These are phyloP conservation scores for Ailanthus altissimus DNA, from an alignment of 345 rosid species.

Conservation along the genomic window DNA sequence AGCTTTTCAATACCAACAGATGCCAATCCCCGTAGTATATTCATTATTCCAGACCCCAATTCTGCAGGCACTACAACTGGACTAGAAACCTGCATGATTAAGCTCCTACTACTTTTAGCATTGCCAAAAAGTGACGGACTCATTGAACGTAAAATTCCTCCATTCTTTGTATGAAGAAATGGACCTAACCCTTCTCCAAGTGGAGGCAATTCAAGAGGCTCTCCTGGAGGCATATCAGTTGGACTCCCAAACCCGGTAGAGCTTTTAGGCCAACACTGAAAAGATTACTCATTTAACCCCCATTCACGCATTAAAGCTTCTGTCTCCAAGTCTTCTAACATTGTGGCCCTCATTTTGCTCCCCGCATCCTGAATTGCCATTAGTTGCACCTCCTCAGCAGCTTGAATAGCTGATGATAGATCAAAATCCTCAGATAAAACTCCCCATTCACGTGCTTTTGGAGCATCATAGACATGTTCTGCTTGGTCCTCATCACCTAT, in stretches of 20 bases:
- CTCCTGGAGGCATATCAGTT: slow-evolving; percentile 55
- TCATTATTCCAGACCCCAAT: slow-evolving; percentile 87
- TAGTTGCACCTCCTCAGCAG: slow-evolving; percentile 60
- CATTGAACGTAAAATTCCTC: slow-evolving; percentile 89
- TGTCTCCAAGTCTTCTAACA: slow-evolving; percentile 79
- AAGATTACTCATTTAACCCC: slow-evolving; percentile 81
- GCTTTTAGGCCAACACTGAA: slow-evolving; percentile 58
- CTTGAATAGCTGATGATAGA: slow-evolving; percentile 50
- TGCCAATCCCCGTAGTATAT: slow-evolving; percentile 68
- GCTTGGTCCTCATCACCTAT: slow-evolving; percentile 41
- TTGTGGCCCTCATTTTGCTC: slow-evolving; percentile 54
- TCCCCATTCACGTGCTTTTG: slow-evolving; percentile 37
- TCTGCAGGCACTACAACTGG: slow-evolving; percentile 96
- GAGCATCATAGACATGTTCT: slow-evolving; percentile 40
- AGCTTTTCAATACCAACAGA: slow-evolving; percentile 93
- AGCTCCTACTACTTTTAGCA: slow-evolving; percentile 67
- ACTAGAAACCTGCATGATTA: slow-evolving; percentile 93
- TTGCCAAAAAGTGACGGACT: slow-evolving; percentile 62
- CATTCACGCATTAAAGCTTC: slow-evolving; percentile 88
- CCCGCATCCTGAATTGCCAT: slow-evolving; percentile 43
- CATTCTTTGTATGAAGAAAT: slow-evolving; percentile 73
- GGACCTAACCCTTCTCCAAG: slow-evolving; percentile 91
- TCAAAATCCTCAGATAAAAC: slow-evolving; percentile 50
- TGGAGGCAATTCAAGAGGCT: slow-evolving; percentile 59
- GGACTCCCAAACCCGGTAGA: slow-evolving; percentile 59